Conservation (phyloP, 805 yeast genomes). For the Vanderwaltozyma verrucispora region DNA sequence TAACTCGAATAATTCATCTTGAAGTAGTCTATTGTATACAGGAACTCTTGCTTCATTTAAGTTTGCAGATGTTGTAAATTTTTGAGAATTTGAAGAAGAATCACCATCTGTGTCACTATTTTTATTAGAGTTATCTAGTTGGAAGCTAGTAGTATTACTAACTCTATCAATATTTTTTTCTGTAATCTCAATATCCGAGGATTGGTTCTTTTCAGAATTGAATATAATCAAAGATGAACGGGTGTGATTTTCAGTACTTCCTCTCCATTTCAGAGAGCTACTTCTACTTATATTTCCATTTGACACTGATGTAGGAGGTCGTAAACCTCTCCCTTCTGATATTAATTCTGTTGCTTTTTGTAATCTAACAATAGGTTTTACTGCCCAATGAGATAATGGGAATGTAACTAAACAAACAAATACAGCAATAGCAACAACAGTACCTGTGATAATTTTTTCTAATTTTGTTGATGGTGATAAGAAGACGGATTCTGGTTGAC, state of each 20-base stretch:
- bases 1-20: conserved; percentile 81
- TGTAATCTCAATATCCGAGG: neutral
- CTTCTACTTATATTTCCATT: neutral
- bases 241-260: conserved; percentile 3
- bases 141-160: neutral
- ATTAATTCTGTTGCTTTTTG: conserved; percentile 69
- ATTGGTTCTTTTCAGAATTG: neutral
- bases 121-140: neutral
- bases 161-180: neutral
- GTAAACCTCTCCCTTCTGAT: conserved; percentile 34
- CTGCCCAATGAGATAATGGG: conserved; percentile 77
- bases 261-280: conserved; percentile 2
- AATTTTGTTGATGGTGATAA: conserved; percentile 52
- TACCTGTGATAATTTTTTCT: conserved; percentile 62
- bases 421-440: conserved; percentile 68
- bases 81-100: conserved; percentile 2
- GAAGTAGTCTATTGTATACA: conserved; percentile 40
- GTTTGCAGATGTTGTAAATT: conserved; percentile 24
- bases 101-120: neutral
- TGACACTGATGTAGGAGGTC: conserved; percentile 7
- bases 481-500: conserved; percentile 50
- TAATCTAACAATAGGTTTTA: conserved; percentile 67
- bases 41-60: conserved; percentile 36
- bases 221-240: neutral
- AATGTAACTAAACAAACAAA: conserved; percentile 67